Conservation (phyloP, 805 yeast genomes). For the Lipomyces chichibuensis region DNA sequence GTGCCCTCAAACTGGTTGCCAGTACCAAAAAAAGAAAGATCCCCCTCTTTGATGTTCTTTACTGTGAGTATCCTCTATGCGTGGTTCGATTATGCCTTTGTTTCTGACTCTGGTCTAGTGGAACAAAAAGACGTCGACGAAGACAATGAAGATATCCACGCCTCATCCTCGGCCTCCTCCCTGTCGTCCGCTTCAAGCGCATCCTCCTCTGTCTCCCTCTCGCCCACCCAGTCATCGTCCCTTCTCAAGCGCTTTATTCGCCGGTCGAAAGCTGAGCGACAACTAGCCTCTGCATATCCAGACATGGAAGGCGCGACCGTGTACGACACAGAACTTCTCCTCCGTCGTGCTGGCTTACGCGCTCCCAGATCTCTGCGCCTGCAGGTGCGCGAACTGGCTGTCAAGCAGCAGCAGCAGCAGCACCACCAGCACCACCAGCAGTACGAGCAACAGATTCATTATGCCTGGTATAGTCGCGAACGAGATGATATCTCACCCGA, state of each 20-base stretch:
- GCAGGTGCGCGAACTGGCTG: constrained; percentile 11
- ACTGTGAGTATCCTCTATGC: constrained; percentile 10
- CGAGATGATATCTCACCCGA: constrained; percentile 2
- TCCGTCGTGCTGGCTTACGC: constrained; percentile 17
- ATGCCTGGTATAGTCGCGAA: background rate
- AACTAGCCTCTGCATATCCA: constrained; percentile 17
- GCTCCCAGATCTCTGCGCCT: constrained; percentile 15
- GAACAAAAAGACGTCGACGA: background rate
- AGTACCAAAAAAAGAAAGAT: constrained; percentile 10
- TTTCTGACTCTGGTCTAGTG: background rate
- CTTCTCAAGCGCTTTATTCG: constrained; percentile 11
- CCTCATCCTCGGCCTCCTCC: constrained; percentile 17
- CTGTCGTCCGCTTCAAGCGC: constrained; percentile 8
- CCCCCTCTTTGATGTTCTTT: constrained; percentile 27
- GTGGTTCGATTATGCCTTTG: background rate
- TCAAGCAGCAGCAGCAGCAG: background rate
- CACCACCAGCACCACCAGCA: too few relatives aligned
- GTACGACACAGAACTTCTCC: constrained; percentile 22
- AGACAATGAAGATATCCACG: constrained; percentile 5
- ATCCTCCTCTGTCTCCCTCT: constrained; percentile 1
- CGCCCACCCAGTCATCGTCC: constrained; percentile 9
- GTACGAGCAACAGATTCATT: background rate
- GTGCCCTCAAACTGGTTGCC: constrained; percentile 1
- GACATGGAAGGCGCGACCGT: constrained; percentile 31
- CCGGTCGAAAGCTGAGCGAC: constrained; percentile 7